These are phyloP conservation scores for Erodium moschatum DNA, from an alignment of 441 rosid species.

Conservation along the genomic window DNA sequence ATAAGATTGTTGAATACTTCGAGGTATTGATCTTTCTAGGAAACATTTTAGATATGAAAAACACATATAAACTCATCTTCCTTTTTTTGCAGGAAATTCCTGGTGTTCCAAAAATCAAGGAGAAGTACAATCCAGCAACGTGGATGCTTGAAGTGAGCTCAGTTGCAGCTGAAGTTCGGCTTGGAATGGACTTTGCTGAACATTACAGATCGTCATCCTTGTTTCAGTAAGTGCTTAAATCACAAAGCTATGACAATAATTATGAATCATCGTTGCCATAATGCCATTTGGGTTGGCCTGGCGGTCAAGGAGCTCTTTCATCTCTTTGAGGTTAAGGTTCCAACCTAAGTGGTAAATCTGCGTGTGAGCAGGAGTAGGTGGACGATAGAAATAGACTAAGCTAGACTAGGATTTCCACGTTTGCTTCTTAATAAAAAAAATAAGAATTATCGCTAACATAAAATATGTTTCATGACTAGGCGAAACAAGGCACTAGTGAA, in stretches of 20 bases:
- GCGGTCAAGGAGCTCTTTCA: too few species aligned
- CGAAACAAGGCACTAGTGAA: slow-evolving; percentile 59
- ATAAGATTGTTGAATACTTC: slow-evolving; percentile 57
- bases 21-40: slow-evolving; percentile 33
- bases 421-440: too few species aligned
- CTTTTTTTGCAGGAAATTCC: slow-evolving; percentile 38
- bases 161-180: slow-evolving; percentile 47
- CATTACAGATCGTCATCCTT: slow-evolving; percentile 46
- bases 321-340: too few species aligned
- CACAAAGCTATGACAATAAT: not conserved
- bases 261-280: too few species aligned
- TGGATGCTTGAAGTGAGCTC: slow-evolving; percentile 85
- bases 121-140: slow-evolving; percentile 65
- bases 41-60: too few species aligned
- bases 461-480: slow-evolving; percentile 28
- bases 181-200: slow-evolving; percentile 56
- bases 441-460: slow-evolving; percentile 36
- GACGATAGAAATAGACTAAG: too few species aligned
- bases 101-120: slow-evolving; percentile 48
- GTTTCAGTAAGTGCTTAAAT: slow-evolving; percentile 43
- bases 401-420: too few species aligned
- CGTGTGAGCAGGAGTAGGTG: too few species aligned
- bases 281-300: too few species aligned
- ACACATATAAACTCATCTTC: too few species aligned
- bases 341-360: too few species aligned